Evolutionary conservation across 345 rosid species (phyloP), one percentile per base, ranked within the genome.

Genomic region (Kandelia obovata): DNA sequence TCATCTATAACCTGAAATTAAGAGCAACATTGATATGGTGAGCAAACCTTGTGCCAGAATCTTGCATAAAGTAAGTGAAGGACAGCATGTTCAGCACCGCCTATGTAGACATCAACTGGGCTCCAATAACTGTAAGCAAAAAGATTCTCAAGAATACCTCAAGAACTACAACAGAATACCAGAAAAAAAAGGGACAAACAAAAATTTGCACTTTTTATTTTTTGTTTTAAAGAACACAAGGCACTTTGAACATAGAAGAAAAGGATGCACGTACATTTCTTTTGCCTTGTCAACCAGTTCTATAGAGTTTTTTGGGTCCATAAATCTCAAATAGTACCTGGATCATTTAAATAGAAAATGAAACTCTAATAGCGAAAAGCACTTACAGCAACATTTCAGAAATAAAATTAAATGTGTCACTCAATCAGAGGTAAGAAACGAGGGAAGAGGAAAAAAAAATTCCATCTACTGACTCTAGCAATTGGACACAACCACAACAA

Each of bases 31-130:
- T 47, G 57, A 28, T 61, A 43, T 34, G 28, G 61, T 39, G 53
- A 39, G 62, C 72, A 19, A 66, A 93, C 98, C 95, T 91, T 93
- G 86, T 93, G 98, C 98, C 97, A 93, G 86, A 93, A 93, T 81
- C 98, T 89, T 35, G 97, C 75, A 70, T 93, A 93, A 68, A 93
- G 80, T 64, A 90, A 85, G 81, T 92, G 98, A 65, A 94, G 92
- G 74, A 93, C 97, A 43, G 98, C 98, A 83, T 94, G 98, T 69
- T 94, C 98, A 77, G 97, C 97, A 71, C 98, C 98, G 55, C 96
- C 98, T 32, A 94, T 88, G 70, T 94, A 94, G 71, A 94, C 85
- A 77, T 94, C 98, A 74, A 94, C 96, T 37, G 92, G 96, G 71
- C 92, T 81, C 98, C 97, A 94, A 77, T 91, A 94, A 82, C 97